These are phyloP conservation scores for Cladorrhinum sp. DNA, from an alignment of 2,329 filamentous ascomycete genomes.

Conservation along the genomic window DNA sequence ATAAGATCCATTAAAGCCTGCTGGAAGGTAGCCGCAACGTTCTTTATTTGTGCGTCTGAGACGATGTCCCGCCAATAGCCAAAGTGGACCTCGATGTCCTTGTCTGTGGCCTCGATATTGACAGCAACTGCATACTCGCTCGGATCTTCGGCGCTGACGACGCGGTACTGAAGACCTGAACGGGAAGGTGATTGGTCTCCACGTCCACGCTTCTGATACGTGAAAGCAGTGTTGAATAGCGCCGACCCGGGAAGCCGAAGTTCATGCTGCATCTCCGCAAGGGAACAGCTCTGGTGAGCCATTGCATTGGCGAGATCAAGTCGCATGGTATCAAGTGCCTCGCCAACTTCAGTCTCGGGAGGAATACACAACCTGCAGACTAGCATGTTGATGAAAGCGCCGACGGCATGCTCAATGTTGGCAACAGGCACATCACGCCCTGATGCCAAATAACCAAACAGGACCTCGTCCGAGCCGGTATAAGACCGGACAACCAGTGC, in stretches of 20 bases:
- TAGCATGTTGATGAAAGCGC: slow-evolving; percentile 55
- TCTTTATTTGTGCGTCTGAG: slow-evolving; percentile 25
- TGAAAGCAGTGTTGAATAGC: slow-evolving; percentile 36
- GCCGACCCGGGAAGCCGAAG: slow-evolving; percentile 24
- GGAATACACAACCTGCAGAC: slow-evolving; percentile 45
- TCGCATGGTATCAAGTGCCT: slow-evolving; percentile 43
- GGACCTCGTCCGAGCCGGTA: slow-evolving; percentile 45
- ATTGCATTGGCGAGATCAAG: slow-evolving; percentile 45
- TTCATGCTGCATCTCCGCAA: slow-evolving; percentile 43
- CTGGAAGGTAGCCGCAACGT: slow-evolving; percentile 30
- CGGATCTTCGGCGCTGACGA: slow-evolving; percentile 26
- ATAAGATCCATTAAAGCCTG: slow-evolving; percentile 22
- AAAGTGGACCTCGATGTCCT: slow-evolving; percentile 24
- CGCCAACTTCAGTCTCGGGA: slow-evolving; percentile 33
- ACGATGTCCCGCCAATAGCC: slow-evolving; percentile 25
- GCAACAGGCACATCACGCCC: slow-evolving; percentile 51
- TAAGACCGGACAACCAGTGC: slow-evolving; percentile 48
- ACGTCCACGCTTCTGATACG: slow-evolving; percentile 29
- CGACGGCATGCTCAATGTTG: slow-evolving; percentile 47
- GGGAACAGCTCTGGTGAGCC: slow-evolving; percentile 48
- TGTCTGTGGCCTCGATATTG: slow-evolving; percentile 28
- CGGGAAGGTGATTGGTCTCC: background rate
- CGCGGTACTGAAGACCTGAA: slow-evolving; percentile 16
- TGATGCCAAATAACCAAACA: slow-evolving; percentile 53
- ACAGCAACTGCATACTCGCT: slow-evolving; percentile 34